Percentiles rank a stretch among this genome's conserved stretches.
phyloP scores from a whole-genome alignment of 2,329 filamentous ascomycete species.

The Paecilomyces sp. region DNA sequence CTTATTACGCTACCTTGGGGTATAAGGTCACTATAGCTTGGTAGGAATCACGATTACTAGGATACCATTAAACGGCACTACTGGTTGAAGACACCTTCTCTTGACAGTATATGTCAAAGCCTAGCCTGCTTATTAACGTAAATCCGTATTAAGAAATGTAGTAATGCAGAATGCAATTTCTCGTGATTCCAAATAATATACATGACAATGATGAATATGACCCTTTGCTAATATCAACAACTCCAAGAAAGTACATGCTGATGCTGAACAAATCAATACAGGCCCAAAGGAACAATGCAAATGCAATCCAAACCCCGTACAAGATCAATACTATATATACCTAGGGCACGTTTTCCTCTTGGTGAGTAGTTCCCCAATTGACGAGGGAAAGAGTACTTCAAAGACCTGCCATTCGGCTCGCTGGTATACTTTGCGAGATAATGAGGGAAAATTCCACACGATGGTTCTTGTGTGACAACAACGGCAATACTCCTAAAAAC shows the following conservation, averaged over 20 bases:
- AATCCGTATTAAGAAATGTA: not conserved
- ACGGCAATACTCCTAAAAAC: not conserved
- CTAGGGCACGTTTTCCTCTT: not conserved
- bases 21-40: too few species aligned
- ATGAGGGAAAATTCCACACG: constrained; percentile 1
- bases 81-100: too few species aligned
- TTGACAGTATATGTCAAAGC: too few species aligned
- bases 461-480: not conserved
- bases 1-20: too few species aligned
- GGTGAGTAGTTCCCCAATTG: not conserved
- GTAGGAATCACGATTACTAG: too few species aligned
- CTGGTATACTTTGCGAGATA: constrained; percentile 1
- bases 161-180: not conserved
- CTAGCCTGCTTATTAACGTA: too few species aligned
- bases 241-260: not conserved
- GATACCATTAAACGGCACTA: too few species aligned
- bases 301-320: not conserved
- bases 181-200: not conserved
- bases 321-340: not conserved
- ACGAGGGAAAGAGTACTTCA: constrained; percentile 1
- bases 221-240: not conserved
- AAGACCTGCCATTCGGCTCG: not conserved
- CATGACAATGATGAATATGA: not conserved
- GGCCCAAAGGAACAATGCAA: not conserved
- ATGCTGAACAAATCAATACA: not conserved